Evolutionary conservation across 2,329 filamentous ascomycete genomes (phyloP).

Genomic region (Raffaelea deltoideospora): DNA sequence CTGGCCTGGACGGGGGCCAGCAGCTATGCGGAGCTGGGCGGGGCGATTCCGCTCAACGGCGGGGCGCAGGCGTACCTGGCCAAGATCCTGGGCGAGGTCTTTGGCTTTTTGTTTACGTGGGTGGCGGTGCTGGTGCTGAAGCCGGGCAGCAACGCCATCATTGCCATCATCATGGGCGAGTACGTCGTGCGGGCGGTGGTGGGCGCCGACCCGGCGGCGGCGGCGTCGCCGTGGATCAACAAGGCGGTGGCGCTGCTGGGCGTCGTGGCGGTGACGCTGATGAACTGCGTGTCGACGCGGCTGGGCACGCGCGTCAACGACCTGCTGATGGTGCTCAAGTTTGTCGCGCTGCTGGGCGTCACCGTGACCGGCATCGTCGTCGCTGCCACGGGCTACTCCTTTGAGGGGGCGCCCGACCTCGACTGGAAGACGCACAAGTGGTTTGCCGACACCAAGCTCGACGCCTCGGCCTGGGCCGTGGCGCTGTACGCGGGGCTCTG

Average conservation of each 20-base stretch:
- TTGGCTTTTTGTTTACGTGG: constrained; percentile 93
- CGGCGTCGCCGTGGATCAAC: constrained; percentile 73
- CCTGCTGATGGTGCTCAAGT: constrained; percentile 93
- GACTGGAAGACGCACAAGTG: constrained; percentile 82
- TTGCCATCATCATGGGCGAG: constrained; percentile 95
- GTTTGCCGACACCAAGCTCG: constrained; percentile 74
- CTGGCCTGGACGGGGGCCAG: constrained; percentile 49
- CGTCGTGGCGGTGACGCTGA: constrained; percentile 57
- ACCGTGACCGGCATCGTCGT: constrained; percentile 82
- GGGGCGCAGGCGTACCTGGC: constrained; percentile 86
- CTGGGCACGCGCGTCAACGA: constrained; percentile 80
- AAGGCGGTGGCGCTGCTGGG: constrained; percentile 74
- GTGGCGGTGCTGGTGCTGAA: constrained; percentile 87
- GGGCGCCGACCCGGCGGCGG: constrained; percentile 68
- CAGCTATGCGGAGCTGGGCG: constrained; percentile 73
- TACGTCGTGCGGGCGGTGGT: constrained; percentile 83
- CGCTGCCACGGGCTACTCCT: constrained; percentile 69
- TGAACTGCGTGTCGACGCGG: constrained; percentile 86
- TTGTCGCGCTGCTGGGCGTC: constrained; percentile 73
- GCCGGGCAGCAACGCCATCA: constrained; percentile 83
- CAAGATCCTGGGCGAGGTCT: constrained; percentile 90
- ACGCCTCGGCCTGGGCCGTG: constrained; percentile 78
- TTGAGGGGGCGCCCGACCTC: constrained; percentile 55
- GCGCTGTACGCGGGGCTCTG: constrained; percentile 90
- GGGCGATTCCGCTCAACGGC: constrained; percentile 89